Evolutionary conservation across 768 basidiomycete genomes (phyloP), one percentile per base, ranked within the genome.

Genomic region (Daedaleopsis sinensis): DNA sequence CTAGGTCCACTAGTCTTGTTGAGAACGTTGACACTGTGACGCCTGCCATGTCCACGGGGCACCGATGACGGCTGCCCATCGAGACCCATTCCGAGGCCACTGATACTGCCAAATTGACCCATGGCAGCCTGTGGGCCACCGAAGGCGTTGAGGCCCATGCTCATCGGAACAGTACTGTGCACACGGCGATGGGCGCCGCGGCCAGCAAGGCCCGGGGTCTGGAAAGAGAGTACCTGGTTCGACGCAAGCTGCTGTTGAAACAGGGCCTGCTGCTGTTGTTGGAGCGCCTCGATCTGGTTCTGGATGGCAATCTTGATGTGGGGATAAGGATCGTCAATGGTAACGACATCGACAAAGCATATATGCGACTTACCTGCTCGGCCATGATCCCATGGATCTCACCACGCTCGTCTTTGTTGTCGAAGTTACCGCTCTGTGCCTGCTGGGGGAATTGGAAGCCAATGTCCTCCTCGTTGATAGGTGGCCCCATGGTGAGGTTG

Each of bases 301-400:
- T 96, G 94, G 58, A 96, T 71, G 48, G 93, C 93, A 70, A 96
- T 91, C 91, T 93, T 70, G 24, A 27, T 9, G 37, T 32, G 42
- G 24, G 27, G 19, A 11, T 15, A 21, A 10, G 12, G 21, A 46
- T 46, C 24, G 47, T 42, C 39, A 13, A 3, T 13, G 47, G 2
- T 7, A 50, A 58, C 19, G 35, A 47, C 35, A 52, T 21, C 12
- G 23, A 19, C 18, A 7, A 32, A 32, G 27, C 27, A 43, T 58
- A 37, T 23, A 12, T 36, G 48, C 42, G 18, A 62, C 78, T 63
- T 65, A 93, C 94, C 84, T 98, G 96, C 75, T 98, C 94, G 7
- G 94, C 94, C 93, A 98, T 95, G 58, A 96, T 90, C 24, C 91
- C 91, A 37, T 84, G 85, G 58, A 95, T 86, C 71, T 96, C 94